Evolutionary conservation across 805 yeast species (phyloP).

Genomic region (Yamadazyma olivae): DNA sequence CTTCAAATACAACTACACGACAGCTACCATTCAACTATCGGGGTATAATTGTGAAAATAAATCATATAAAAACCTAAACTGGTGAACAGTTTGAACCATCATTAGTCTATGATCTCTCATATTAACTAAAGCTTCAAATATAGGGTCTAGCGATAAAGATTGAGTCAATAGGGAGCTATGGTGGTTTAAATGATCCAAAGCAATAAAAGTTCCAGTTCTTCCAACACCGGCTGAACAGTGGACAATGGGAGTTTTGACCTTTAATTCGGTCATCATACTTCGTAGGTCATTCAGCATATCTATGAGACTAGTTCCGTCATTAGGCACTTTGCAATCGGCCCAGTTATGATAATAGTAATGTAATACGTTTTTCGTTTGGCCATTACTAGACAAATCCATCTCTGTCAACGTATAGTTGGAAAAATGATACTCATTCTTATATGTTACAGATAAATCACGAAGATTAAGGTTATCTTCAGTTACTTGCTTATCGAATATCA

Average conservation of each 20-base stretch:
- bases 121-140: constrained; percentile 23
- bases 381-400: constrained; percentile 19
- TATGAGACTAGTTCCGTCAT: constrained; percentile 26
- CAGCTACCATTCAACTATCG: no score
- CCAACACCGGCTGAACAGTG: constrained; percentile 53
- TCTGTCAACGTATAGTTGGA: constrained; percentile 26
- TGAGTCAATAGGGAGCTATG: constrained; percentile 1
- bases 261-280: constrained; percentile 4
- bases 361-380: constrained; percentile 21
- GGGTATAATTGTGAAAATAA: no score
- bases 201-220: constrained; percentile 40
- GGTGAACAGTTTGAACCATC: constrained; percentile 44
- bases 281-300: constrained; percentile 20
- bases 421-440: constrained; percentile 14
- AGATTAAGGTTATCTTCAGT: constrained; percentile 20
- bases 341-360: constrained; percentile 43
- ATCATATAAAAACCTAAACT: constrained; percentile 35
- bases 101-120: constrained; percentile 35
- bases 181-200: constrained; percentile 30
- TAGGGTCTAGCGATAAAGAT: constrained; percentile 19
- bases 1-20: no score
- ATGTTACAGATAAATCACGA: constrained; percentile 15
- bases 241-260: constrained; percentile 19
- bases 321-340: constrained; percentile 44
- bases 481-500: constrained; percentile 18